Percentiles rank a stretch among this genome's conserved stretches.
Conservation (phyloP, 2,329 filamentous ascomycete genomes). For the Fusarium chlamydosporum region DNA sequence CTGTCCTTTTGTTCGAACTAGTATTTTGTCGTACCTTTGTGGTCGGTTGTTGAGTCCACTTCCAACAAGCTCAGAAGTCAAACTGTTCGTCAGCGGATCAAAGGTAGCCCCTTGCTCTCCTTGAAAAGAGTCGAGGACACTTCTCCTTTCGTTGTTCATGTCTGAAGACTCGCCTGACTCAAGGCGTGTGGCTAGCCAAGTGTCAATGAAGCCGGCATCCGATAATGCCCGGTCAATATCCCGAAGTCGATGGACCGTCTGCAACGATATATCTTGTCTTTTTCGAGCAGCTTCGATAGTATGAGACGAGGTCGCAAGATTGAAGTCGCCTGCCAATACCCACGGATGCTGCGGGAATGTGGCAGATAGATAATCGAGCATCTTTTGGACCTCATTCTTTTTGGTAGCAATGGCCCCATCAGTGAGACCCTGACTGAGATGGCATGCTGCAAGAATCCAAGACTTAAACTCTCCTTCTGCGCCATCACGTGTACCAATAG, state of each 20-base stretch:
- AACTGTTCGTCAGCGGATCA: conserved; percentile 68
- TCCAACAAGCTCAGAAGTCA: conserved; percentile 67
- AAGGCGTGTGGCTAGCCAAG: conserved; percentile 64
- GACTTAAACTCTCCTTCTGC: conserved; percentile 51
- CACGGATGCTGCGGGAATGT: conserved; percentile 63
- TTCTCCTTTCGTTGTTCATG: conserved; percentile 45
- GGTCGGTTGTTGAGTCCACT: conserved; percentile 67
- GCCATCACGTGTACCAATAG: conserved; percentile 26
- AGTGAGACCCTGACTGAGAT: conserved; percentile 73
- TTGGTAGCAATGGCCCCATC: conserved; percentile 71
- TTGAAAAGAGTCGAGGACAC: conserved; percentile 59
- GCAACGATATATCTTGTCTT: conserved; percentile 66
- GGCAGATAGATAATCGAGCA: conserved; percentile 62
- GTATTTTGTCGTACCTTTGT: conserved; percentile 75
- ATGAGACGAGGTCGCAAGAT: conserved; percentile 70
- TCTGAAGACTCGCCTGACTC: conserved; percentile 59
- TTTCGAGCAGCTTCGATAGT: conserved; percentile 68
- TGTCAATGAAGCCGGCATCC: conserved; percentile 65
- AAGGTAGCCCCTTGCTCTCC: conserved; percentile 77
- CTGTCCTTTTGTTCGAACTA: conserved; percentile 61
- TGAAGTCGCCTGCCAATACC: conserved; percentile 75
- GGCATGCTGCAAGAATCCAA: conserved; percentile 69
- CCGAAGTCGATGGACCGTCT: conserved; percentile 60
- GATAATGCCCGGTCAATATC: conserved; percentile 63
- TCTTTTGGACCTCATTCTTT: conserved; percentile 66